Percentiles rank a stretch among this genome's conserved stretches.
These are phyloP conservation scores for Chrysosporium queenslandicum DNA, from an alignment of 2,329 filamentous ascomycete species.

Conservation along the genomic window DNA sequence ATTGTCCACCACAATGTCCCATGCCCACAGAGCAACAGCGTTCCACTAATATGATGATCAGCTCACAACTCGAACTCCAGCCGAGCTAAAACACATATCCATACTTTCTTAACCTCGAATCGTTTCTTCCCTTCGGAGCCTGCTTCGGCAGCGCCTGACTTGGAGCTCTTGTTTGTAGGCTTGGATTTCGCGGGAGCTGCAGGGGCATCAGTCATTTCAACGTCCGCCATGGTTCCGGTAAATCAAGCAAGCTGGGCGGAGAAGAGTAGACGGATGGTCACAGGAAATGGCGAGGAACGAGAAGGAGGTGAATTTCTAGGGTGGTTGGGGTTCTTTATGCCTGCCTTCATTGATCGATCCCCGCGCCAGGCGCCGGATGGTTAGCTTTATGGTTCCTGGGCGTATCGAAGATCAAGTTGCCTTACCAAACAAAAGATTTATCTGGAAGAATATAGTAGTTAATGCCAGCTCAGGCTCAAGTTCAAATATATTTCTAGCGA, in stretches of 20 bases:
- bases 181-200: constrained; percentile 44
- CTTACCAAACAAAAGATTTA: too few relatives aligned
- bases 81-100: not conserved
- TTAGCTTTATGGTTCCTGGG: too few relatives aligned
- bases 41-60: constrained; percentile 66
- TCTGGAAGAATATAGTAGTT: too few relatives aligned
- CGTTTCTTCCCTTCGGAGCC: constrained; percentile 69
- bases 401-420: too few relatives aligned
- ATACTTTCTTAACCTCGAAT: constrained; percentile 97
- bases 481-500: too few relatives aligned
- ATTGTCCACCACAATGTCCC: constrained; percentile 99
- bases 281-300: not conserved
- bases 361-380: too few relatives aligned
- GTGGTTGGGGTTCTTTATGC: too few relatives aligned
- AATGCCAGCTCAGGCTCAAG: too few relatives aligned
- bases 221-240: constrained; percentile 63
- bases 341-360: too few relatives aligned
- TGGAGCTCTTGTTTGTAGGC: constrained; percentile 47
- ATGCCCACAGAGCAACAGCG: constrained; percentile 94
- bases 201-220: constrained; percentile 86
- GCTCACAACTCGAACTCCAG: not conserved
- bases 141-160: constrained; percentile 42
- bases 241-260: too few relatives aligned
- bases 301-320: too few relatives aligned
- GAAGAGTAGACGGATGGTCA: too few relatives aligned